These are phyloP conservation scores for Fonsecaea erecta DNA, from an alignment of 2,329 filamentous ascomycete genomes.

Conservation along the genomic window DNA sequence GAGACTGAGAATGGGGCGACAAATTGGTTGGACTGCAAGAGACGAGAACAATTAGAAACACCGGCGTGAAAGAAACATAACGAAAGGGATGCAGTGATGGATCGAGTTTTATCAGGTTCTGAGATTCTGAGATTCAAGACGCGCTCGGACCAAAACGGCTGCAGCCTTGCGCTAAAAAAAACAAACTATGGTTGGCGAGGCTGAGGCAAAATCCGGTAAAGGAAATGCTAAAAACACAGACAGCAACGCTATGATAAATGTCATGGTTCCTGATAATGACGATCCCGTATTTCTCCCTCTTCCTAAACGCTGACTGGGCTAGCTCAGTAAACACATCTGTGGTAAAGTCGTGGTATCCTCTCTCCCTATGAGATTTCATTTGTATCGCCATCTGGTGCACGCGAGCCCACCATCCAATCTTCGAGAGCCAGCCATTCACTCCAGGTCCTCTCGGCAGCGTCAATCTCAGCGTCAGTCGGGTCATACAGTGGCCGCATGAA, in stretches of 20 bases:
- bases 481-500: slow-evolving; percentile 83
- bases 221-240: background rate
- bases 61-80: background rate
- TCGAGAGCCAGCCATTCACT: slow-evolving; percentile 96
- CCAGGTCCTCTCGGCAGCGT: slow-evolving; percentile 82
- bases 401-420: slow-evolving; percentile 95
- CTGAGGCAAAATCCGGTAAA: slow-evolving; percentile 8
- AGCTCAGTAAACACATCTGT: background rate
- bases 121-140: slow-evolving; percentile 4
- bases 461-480: slow-evolving; percentile 77
- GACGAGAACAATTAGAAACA: background rate
- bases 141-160: slow-evolving; percentile 11
- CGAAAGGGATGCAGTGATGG: background rate
- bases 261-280: too few relatives aligned
- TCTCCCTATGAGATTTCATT: background rate
- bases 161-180: slow-evolving; percentile 28
- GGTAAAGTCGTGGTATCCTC: background rate
- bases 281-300: background rate
- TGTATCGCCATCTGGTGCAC: slow-evolving; percentile 58
- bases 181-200: slow-evolving; percentile 2
- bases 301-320: background rate
- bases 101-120: slow-evolving; percentile 2
- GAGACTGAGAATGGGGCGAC: background rate
- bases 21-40: background rate
- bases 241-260: background rate